Evolutionary conservation across 148 eudicot species (phyloP).

Genomic region (Fagopyrum tataricum): DNA sequence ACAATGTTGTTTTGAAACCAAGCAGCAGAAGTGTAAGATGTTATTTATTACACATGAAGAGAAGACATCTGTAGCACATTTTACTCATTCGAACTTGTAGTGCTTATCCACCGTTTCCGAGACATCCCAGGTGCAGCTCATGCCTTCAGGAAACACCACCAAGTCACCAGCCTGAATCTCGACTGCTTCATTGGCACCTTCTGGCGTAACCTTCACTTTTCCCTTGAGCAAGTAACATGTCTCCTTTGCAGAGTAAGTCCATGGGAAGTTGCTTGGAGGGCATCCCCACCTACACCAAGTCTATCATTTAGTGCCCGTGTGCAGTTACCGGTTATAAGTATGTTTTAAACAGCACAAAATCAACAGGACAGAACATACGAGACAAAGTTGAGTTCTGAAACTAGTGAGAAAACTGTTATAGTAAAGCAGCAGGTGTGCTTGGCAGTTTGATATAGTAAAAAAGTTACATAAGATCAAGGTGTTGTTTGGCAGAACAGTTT

Average conservation of each 20-base stretch:
- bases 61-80: neutral
- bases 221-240: slow-evolving; percentile 82
- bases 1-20: neutral
- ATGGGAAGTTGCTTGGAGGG: slow-evolving; percentile 90
- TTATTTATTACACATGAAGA: neutral
- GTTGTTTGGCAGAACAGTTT: too few relatives aligned
- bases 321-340: neutral
- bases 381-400: neutral
- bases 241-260: slow-evolving; percentile 89
- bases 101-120: slow-evolving; percentile 89
- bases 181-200: slow-evolving; percentile 67
- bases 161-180: slow-evolving; percentile 93
- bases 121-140: slow-evolving; percentile 99
- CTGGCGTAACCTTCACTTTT: slow-evolving; percentile 91
- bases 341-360: neutral
- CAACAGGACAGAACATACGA: neutral
- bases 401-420: neutral
- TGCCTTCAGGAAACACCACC: slow-evolving; percentile 84
- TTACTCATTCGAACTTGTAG: slow-evolving; percentile 58
- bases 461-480: too few relatives aligned
- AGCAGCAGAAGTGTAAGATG: neutral
- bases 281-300: slow-evolving; percentile 76
- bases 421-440: neutral
- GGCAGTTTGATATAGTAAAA: neutral
- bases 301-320: slow-evolving; percentile 6